These are phyloP conservation scores for Aspergillus bertholletiae DNA, from an alignment of 495 filamentous ascomycete species.

Conservation along the genomic window DNA sequence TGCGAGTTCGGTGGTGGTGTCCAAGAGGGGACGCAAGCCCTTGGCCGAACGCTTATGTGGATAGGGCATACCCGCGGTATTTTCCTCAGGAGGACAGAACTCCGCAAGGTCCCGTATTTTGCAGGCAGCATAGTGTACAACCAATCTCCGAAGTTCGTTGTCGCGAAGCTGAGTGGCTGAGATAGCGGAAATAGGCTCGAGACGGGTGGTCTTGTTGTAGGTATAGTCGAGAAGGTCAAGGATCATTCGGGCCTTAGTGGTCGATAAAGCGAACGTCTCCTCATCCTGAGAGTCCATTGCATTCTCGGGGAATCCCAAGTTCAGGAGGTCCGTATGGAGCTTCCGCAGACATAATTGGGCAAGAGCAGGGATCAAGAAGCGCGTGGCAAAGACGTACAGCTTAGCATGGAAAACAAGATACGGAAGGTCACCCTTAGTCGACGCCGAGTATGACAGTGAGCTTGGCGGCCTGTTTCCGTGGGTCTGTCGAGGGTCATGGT, in stretches of 20 bases:
- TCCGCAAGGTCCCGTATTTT: constrained; percentile 40
- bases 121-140: constrained; percentile 43
- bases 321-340: constrained; percentile 35
- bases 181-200: constrained; percentile 40
- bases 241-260: constrained; percentile 32
- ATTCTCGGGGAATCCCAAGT: constrained; percentile 25
- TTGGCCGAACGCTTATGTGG: constrained; percentile 22
- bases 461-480: constrained; percentile 12
- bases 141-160: constrained; percentile 41
- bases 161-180: constrained; percentile 45
- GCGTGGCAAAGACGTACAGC: constrained; percentile 45
- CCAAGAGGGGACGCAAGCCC: constrained; percentile 35
- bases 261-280: constrained; percentile 18
- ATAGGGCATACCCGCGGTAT: constrained; percentile 21
- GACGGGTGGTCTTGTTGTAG: constrained; percentile 39
- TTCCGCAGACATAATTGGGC: constrained; percentile 44
- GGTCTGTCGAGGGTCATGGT: constrained; percentile 24
- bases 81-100: constrained; percentile 33
- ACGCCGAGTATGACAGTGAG: constrained; percentile 5
- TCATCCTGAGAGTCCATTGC: constrained; percentile 13
- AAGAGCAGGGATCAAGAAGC: constrained; percentile 42
- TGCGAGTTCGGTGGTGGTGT: constrained; percentile 40
- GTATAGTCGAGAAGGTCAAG: constrained; percentile 40
- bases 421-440: constrained; percentile 21
- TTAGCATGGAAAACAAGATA: constrained; percentile 47